Evolutionary conservation across 768 basidiomycete species (phyloP).

Genomic region (Amanita pallidorosea): DNA sequence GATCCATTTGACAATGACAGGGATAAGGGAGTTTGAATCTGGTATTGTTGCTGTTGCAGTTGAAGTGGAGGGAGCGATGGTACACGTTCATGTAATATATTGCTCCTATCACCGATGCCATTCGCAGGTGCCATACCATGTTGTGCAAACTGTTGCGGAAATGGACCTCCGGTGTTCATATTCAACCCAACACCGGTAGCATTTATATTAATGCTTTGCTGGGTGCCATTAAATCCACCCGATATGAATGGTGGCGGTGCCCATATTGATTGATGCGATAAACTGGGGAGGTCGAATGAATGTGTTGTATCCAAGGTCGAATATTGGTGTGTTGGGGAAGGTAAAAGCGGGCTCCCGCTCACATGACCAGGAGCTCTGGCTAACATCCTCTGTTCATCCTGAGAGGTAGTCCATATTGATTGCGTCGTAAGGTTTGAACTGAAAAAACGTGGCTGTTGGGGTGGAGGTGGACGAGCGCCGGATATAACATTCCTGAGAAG

Average conservation of each 20-base stretch:
- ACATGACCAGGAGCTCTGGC: conserved; percentile 18
- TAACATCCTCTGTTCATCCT: conserved; percentile 34
- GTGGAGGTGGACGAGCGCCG: conserved; percentile 17
- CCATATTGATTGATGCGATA: conserved; percentile 27
- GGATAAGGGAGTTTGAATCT: not conserved
- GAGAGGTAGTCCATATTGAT: conserved; percentile 60
- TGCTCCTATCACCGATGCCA: not conserved
- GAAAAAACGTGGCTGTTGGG: conserved; percentile 38
- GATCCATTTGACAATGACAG: not conserved
- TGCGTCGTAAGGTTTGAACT: conserved; percentile 37
- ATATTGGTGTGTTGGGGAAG: conserved; percentile 4
- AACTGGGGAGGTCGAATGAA: conserved; percentile 14
- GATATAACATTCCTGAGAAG: conserved; percentile 47
- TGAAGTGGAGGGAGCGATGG: not conserved
- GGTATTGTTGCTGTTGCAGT: conserved; percentile 2
- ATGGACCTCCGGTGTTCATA: not conserved
- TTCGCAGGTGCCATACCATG: conserved; percentile 8
- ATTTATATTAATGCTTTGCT: conserved; percentile 15
- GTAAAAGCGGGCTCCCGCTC: conserved; percentile 4
- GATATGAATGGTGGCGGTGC: conserved; percentile 17
- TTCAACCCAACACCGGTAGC: not conserved
- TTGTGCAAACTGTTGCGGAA: conserved; percentile 8
- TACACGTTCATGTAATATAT: not conserved
- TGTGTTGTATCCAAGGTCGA: conserved; percentile 19
- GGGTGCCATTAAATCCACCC: conserved; percentile 17